Conservation (phyloP, 2,329 filamentous ascomycete species). For the Macrophomina pseudophaseolina region DNA sequence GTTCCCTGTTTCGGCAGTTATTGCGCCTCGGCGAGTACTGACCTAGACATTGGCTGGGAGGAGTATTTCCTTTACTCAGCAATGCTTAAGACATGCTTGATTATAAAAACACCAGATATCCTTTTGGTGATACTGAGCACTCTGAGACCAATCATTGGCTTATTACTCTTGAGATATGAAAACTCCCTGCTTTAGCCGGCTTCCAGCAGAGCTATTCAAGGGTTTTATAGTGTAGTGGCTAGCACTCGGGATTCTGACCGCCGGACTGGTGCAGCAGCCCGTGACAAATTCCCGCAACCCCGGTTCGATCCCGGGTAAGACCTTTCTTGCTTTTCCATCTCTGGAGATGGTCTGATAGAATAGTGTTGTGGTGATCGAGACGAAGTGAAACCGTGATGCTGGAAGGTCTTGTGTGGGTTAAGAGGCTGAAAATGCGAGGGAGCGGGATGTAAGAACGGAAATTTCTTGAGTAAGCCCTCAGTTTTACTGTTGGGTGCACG, state of each 20-base stretch:
- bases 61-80: too few relatives aligned
- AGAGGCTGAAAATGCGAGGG: background rate
- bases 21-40: too few relatives aligned
- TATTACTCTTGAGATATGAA: background rate
- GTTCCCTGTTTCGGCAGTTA: too few relatives aligned
- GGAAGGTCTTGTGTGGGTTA: background rate
- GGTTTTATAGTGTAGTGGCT: slow-evolving; percentile 23
- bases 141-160: background rate
- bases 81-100: too few relatives aligned
- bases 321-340: background rate
- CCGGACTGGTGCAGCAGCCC: too few relatives aligned
- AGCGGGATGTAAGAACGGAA: too few relatives aligned
- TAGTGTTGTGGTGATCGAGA: background rate
- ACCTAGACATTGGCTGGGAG: too few relatives aligned
- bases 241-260: slow-evolving; percentile 17
- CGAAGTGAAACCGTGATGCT: background rate
- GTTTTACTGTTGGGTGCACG: too few relatives aligned
- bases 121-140: background rate
- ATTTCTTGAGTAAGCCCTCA: too few relatives aligned
- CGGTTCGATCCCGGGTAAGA: slow-evolving; percentile 21
- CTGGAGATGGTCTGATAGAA: too few relatives aligned
- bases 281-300: background rate
- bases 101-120: too few relatives aligned
- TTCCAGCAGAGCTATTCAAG: background rate
- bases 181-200: background rate